These are phyloP conservation scores for Quercus lobata DNA, from an alignment of 331 rosid genomes.

Conservation along the genomic window DNA sequence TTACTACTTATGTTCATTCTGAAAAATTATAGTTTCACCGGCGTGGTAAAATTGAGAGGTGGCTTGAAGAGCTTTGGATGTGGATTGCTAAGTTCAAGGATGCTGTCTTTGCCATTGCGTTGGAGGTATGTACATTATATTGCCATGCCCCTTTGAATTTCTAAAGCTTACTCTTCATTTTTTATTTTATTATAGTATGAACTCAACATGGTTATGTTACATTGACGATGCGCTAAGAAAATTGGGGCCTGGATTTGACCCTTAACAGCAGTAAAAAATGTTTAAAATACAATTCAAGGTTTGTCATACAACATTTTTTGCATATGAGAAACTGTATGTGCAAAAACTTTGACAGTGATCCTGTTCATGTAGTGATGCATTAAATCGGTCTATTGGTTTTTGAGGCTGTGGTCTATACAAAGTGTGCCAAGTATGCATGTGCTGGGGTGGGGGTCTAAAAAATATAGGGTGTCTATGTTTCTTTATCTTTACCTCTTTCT, in stretches of 20 bases:
- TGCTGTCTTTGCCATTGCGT: constrained; percentile 62
- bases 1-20: constrained; percentile 18
- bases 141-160: constrained; percentile 7
- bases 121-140: constrained; percentile 55
- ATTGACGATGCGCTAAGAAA: not conserved
- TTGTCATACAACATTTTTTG: not conserved
- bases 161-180: not conserved
- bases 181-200: not conserved
- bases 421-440: not conserved
- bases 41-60: constrained; percentile 82
- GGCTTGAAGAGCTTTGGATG: constrained; percentile 97
- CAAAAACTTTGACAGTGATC: not conserved
- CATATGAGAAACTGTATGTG: not conserved
- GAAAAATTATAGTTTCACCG: constrained; percentile 57
- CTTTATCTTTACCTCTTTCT: not conserved
- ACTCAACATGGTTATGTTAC: not conserved
- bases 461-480: not conserved
- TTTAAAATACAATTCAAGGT: not conserved
- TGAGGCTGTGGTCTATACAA: constrained; percentile 4
- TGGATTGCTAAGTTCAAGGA: constrained; percentile 91
- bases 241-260: not conserved
- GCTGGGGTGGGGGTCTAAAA: not conserved
- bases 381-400: constrained; percentile 6
- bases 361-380: constrained; percentile 3
- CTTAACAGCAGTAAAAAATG: not conserved